These are phyloP conservation scores for Scorias spongiosa DNA, from an alignment of 2,329 filamentous ascomycete species.

Conservation along the genomic window DNA sequence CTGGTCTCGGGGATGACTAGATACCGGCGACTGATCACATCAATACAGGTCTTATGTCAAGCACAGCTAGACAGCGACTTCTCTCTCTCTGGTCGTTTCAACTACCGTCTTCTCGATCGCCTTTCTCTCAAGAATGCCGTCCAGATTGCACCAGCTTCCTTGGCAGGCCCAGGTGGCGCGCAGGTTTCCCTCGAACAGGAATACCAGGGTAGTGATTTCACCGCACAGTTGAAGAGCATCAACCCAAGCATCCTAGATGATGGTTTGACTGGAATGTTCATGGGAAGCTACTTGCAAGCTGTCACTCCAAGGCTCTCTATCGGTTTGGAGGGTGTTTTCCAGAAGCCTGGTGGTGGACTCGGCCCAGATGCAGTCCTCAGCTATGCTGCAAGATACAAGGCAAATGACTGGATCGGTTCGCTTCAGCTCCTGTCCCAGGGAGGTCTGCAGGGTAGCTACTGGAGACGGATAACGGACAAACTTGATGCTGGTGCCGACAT, in stretches of 20 bases:
- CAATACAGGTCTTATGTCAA: slow-evolving; percentile 72
- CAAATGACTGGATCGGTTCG: slow-evolving; percentile 80
- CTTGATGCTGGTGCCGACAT: slow-evolving; percentile 93
- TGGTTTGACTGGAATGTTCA: slow-evolving; percentile 83
- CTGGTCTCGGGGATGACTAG: no score
- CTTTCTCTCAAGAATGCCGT: slow-evolving; percentile 78
- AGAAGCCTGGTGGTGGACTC: slow-evolving; percentile 67
- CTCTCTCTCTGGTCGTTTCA: slow-evolving; percentile 73
- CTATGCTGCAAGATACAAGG: slow-evolving; percentile 84
- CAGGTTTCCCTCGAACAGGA: slow-evolving; percentile 93
- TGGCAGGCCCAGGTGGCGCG: slow-evolving; percentile 52
- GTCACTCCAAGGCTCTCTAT: slow-evolving; percentile 75
- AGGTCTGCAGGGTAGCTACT: slow-evolving; percentile 80
- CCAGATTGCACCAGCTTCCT: slow-evolving; percentile 52
- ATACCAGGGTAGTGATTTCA: slow-evolving; percentile 87
- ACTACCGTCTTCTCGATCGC: slow-evolving; percentile 72
- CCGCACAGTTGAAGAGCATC: slow-evolving; percentile 78
- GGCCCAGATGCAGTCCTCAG: slow-evolving; percentile 84
- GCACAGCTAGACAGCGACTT: slow-evolving; percentile 90
- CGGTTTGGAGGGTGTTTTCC: slow-evolving; percentile 87
- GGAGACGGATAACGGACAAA: slow-evolving; percentile 81
- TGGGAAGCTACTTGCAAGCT: slow-evolving; percentile 89
- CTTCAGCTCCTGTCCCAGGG: slow-evolving; percentile 82
- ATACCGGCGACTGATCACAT: not conserved
- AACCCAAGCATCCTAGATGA: slow-evolving; percentile 93